Evolutionary conservation across 345 rosid genomes (phyloP).

Genomic region (Firmiana major): DNA sequence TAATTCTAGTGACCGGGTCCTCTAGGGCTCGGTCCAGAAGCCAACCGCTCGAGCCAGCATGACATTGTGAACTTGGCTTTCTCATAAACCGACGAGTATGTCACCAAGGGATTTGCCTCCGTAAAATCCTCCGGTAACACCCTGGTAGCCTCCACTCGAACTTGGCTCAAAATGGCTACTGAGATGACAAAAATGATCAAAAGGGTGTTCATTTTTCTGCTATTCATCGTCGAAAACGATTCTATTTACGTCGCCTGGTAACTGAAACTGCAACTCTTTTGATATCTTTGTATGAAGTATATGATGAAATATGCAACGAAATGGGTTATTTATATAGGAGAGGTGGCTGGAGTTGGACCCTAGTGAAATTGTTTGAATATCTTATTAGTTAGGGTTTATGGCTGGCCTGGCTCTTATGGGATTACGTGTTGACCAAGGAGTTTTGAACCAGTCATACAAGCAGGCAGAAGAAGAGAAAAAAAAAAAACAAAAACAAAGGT

Average conservation of each 20-base stretch:
- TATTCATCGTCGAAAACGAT: slow-evolving; percentile 17
- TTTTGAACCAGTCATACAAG: slow-evolving; percentile 4
- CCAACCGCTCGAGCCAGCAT: slow-evolving; percentile 33
- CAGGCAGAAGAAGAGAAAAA: slow-evolving; percentile 7
- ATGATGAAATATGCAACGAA: too few species aligned
- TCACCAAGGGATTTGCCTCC: slow-evolving; percentile 22
- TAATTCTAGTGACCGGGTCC: slow-evolving; percentile 38
- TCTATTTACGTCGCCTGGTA: background rate
- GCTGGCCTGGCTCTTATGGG: background rate
- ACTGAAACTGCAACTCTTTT: background rate
- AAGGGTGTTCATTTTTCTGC: slow-evolving; percentile 13
- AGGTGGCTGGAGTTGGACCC: background rate
- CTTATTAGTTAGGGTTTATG: background rate
- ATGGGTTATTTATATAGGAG: background rate
- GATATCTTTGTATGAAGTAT: background rate
- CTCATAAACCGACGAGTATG: slow-evolving; percentile 24
- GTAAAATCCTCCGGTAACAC: slow-evolving; percentile 36
- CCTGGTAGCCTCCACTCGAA: slow-evolving; percentile 34
- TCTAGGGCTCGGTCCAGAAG: slow-evolving; percentile 44
- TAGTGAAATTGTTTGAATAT: background rate
- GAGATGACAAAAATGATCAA: slow-evolving; percentile 28
- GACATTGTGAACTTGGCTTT: slow-evolving; percentile 32
- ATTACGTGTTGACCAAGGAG: slow-evolving; percentile 27
- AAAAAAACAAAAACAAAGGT: too few species aligned
- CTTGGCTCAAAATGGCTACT: slow-evolving; percentile 21